phyloP scores from a whole-genome alignment of 805 yeast species.

The Kluyveromyces wickerhamii region DNA sequence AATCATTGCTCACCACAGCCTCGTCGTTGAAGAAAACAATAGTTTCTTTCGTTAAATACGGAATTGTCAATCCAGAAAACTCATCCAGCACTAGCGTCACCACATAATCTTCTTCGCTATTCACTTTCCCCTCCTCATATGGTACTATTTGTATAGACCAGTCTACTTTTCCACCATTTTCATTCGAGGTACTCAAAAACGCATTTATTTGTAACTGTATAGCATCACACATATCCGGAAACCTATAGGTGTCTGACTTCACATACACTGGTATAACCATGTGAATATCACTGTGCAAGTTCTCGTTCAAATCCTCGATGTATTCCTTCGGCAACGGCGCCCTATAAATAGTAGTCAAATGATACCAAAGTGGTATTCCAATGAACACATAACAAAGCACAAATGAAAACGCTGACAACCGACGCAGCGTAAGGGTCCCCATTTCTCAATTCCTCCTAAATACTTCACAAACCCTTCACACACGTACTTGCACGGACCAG shows the following conservation, averaged over 20 bases:
- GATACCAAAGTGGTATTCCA: conserved; percentile 37
- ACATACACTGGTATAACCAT: conserved; percentile 38
- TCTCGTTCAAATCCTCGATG: conserved; percentile 28
- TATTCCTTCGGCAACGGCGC: conserved; percentile 34
- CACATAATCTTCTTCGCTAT: conserved; percentile 11
- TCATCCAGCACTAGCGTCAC: conserved; percentile 34
- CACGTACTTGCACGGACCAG: too few species aligned
- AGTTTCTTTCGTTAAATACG: conserved; percentile 34
- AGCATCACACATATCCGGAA: conserved; percentile 63
- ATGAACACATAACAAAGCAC: conserved; percentile 26
- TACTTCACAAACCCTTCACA: too few species aligned
- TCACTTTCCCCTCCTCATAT: conserved; percentile 15
- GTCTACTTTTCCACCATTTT: conserved; percentile 22
- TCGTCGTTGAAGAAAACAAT: conserved; percentile 27
- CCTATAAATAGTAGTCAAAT: conserved; percentile 34
- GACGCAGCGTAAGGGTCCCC: conserved; percentile 15
- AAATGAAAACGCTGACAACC: conserved; percentile 17
- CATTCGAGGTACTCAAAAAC: conserved; percentile 26
- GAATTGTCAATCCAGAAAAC: conserved; percentile 38
- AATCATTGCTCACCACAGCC: conserved; percentile 45
- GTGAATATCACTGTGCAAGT: conserved; percentile 37
- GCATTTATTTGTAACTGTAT: conserved; percentile 39
- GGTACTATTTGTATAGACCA: conserved; percentile 30
- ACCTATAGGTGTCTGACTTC: conserved; percentile 38
- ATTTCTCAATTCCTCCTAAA: background rate